Conservation (phyloP, 169 alveolate genomes). For the Plasmodium adleri region DNA sequence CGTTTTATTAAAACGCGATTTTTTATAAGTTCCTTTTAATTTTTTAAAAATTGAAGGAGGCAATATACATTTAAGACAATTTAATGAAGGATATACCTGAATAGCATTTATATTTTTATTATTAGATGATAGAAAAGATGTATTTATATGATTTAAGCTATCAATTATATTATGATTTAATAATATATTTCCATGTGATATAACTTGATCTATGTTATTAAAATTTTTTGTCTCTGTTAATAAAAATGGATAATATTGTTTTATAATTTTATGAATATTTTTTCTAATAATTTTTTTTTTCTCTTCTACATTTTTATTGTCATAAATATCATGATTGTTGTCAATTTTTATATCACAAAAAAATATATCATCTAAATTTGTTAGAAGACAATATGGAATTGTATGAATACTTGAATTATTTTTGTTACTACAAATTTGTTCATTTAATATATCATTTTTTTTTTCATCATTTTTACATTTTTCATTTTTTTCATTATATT, state of each 20-base stretch:
- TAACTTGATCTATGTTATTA: conserved; percentile 7
- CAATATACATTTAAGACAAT: conserved; percentile 34
- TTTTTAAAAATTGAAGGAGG: conserved; percentile 23
- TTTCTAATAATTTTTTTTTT: conserved; percentile 27
- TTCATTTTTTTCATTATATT: not conserved
- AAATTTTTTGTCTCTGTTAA: conserved; percentile 53
- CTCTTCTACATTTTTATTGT: not conserved
- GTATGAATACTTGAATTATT: conserved; percentile 2
- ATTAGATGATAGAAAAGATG: not conserved
- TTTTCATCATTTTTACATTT: not conserved
- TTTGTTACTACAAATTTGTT: too few species aligned
- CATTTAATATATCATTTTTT: not conserved
- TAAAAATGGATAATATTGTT: conserved; percentile 53
- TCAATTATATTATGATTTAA: not conserved
- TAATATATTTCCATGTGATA: conserved; percentile 72
- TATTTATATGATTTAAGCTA: not conserved
- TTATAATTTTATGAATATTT: conserved; percentile 48
- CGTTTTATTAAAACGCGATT: conserved; percentile 22
- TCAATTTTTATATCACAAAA: not conserved
- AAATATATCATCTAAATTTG: conserved; percentile 6
- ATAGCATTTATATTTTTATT: conserved; percentile 13
- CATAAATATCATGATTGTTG: not conserved
- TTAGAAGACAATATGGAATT: conserved; percentile 38
- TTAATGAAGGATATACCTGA: conserved; percentile 41
- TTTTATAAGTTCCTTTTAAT: conserved; percentile 39